phyloP scores from a whole-genome alignment of 1,284 basidiomycete species.

The Ceratobasidium sp. region DNA sequence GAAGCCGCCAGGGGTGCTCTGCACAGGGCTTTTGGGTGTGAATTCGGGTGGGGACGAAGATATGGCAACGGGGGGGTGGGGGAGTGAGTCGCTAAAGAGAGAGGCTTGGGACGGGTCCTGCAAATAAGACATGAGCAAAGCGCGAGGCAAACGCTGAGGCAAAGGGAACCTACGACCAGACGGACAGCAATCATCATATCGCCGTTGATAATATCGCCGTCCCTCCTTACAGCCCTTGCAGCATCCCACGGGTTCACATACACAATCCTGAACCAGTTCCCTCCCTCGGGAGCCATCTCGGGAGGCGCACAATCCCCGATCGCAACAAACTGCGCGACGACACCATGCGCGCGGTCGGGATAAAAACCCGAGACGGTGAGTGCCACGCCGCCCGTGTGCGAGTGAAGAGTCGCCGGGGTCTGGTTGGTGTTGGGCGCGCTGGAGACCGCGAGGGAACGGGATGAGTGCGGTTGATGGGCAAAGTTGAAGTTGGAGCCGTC shows the following conservation, averaged over 20 bases:
- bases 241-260: conserved; percentile 41
- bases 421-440: not conserved
- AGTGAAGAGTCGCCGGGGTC: not conserved
- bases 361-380: conserved; percentile 37
- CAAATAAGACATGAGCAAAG: not conserved
- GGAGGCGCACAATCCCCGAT: conserved; percentile 34
- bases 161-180: conserved; percentile 16
- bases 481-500: conserved; percentile 33
- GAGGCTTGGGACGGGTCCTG: conserved; percentile 41
- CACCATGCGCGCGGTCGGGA: conserved; percentile 22
- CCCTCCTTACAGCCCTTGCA: conserved; percentile 36
- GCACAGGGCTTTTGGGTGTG: conserved; percentile 25
- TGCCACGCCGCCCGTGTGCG: conserved; percentile 15
- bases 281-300: conserved; percentile 32
- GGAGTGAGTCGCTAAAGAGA: conserved; percentile 10
- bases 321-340: conserved; percentile 27
- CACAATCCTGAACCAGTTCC: conserved; percentile 42
- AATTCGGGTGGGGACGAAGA: conserved; percentile 20
- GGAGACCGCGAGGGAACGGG: not conserved
- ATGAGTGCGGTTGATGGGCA: conserved; percentile 6
- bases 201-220: conserved; percentile 36
- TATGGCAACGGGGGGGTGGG: not conserved
- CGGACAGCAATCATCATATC: conserved; percentile 37
- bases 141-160: not conserved
- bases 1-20: not conserved